Evolutionary conservation across 306 rosid species (phyloP), one percentile per base, ranked within the genome.

Genomic region (Cucurbita argyrosperma): DNA sequence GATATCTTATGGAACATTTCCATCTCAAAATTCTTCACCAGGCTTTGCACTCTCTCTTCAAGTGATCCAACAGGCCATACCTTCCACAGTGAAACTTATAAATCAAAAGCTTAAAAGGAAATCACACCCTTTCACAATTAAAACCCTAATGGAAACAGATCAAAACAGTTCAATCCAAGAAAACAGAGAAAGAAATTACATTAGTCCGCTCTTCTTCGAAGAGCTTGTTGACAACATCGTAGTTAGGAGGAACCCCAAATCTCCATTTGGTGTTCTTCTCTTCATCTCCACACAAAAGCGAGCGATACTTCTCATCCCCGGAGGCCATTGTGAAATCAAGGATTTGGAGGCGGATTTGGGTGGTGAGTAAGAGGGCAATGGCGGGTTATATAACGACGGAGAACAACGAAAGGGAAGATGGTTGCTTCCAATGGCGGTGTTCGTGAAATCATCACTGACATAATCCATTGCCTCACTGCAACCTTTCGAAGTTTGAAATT

Each of bases 1-100:
- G 80, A 78, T 15, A 11, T 62, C 79, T 90, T 90, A 55, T 90
- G 89, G 74, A 86, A 88, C 49, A 77, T 0, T 76, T 90, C 96
- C 96, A 88, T 88, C 72, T 90, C 96, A 88, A 91, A 87, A 53
- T 76, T 79, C 83, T 89, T 87, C 6, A 84, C 78, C 8, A 87
- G 64, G 72, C 49, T 85, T 86, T 90, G 93, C 60, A 86, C 96
- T 47, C 77, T 35, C 47, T 86, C 85, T 80, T 82, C 91, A 45
- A 83, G 76, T 42, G 91, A 90, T 8, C 91, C 91, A 16, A 77
- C 72, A 71, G 90, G 80, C 96, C 96, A 90, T 63, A 83, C 78
- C 88, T 84, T 67, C 23, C 59, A 74, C 23, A 19, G 21, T 55
- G 37, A 30, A 11, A 71, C 16, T 10, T 18, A 1, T 11, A 19